phyloP scores from a whole-genome alignment of 768 basidiomycete genomes.

The Rubroboletus satanas region DNA sequence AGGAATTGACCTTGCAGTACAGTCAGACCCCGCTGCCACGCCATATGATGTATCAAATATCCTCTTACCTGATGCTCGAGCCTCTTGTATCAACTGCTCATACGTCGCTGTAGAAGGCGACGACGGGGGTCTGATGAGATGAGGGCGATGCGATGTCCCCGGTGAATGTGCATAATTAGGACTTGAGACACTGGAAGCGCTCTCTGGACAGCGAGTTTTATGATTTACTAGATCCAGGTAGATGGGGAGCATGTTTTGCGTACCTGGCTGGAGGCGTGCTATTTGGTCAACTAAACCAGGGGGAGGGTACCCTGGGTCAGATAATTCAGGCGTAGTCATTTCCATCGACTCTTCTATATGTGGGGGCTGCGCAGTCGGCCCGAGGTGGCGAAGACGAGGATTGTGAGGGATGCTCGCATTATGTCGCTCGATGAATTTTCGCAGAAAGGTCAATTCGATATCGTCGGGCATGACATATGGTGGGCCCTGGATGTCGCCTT shows the following conservation, averaged over 20 bases:
- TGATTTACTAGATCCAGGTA: slow-evolving; percentile 3
- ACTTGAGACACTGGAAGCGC: slow-evolving; percentile 28
- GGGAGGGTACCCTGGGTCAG: slow-evolving; percentile 31
- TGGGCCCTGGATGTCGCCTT: slow-evolving; percentile 80
- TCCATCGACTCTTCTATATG: slow-evolving; percentile 35
- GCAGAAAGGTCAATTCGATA: slow-evolving; percentile 70
- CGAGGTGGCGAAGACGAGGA: slow-evolving; percentile 64
- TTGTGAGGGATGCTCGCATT: slow-evolving; percentile 74
- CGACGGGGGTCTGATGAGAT: slow-evolving; percentile 42
- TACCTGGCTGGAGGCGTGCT: slow-evolving; percentile 34
- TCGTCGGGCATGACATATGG: slow-evolving; percentile 80
- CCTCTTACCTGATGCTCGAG: slow-evolving; percentile 55
- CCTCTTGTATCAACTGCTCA: slow-evolving; percentile 56
- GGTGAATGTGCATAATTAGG: slow-evolving; percentile 32
- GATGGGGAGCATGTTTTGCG: neutral
- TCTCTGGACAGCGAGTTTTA: slow-evolving; percentile 19
- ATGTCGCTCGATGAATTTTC: slow-evolving; percentile 80
- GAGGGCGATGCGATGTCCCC: slow-evolving; percentile 28
- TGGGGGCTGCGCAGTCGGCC: slow-evolving; percentile 29
- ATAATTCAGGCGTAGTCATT: slow-evolving; percentile 32
- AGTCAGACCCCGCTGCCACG: slow-evolving; percentile 5
- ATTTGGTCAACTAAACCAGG: slow-evolving; percentile 32
- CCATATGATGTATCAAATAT: slow-evolving; percentile 4
- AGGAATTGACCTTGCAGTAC: slow-evolving; percentile 51
- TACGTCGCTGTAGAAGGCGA: slow-evolving; percentile 50